A percentile compares a stretch with the other conserved stretches of the same genome.
These are phyloP conservation scores for Coriolopsis trogii DNA, from an alignment of 1,284 basidiomycete genomes.

Conservation along the genomic window DNA sequence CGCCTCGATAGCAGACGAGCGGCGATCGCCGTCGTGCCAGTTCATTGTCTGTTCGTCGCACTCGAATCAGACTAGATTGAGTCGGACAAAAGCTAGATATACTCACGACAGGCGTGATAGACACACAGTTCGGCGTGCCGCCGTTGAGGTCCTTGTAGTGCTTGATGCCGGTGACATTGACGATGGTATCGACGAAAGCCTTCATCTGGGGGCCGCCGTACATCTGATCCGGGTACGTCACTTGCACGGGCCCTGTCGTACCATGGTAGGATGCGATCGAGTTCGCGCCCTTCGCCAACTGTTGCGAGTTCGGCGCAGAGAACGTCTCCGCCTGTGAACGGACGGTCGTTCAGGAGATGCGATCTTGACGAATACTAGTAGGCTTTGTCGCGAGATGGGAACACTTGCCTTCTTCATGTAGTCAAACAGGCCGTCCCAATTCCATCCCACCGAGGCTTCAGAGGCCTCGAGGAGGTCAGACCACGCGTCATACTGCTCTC, in stretches of 20 bases:
- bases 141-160: slow-evolving; percentile 55
- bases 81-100: background rate
- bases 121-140: slow-evolving; percentile 59
- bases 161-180: slow-evolving; percentile 48
- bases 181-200: slow-evolving; percentile 52
- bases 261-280: slow-evolving; percentile 53
- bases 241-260: slow-evolving; percentile 54
- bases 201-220: slow-evolving; percentile 58
- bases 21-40: slow-evolving; percentile 35
- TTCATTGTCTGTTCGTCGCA: slow-evolving; percentile 33
- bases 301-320: slow-evolving; percentile 53
- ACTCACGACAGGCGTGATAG: slow-evolving; percentile 50
- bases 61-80: background rate
- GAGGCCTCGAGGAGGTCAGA: slow-evolving; percentile 49
- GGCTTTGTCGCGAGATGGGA: no score
- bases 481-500: slow-evolving; percentile 63
- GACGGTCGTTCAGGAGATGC: background rate
- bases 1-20: slow-evolving; percentile 44
- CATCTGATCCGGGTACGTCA: slow-evolving; percentile 52
- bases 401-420: slow-evolving; percentile 49
- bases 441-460: slow-evolving; percentile 55
- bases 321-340: slow-evolving; percentile 51
- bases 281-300: slow-evolving; percentile 51
- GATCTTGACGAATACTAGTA: background rate
- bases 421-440: slow-evolving; percentile 53